Evolutionary conservation across 116 monocot species (phyloP).

Genomic region (Papilionanthe hybrid): DNA sequence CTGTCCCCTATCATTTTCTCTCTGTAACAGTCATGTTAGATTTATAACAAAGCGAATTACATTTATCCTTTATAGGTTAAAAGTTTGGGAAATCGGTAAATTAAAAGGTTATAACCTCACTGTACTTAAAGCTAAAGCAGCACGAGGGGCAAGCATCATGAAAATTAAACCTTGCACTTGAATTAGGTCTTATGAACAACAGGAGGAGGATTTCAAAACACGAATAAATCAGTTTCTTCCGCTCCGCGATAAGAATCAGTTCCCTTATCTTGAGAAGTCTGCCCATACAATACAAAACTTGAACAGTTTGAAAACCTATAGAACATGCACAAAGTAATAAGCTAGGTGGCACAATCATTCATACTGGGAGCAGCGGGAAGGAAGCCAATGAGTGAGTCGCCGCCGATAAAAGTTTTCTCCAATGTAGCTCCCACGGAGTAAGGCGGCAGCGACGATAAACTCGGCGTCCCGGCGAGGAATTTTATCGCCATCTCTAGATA

Average conservation of each 20-base stretch:
- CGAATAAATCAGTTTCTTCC: too few relatives aligned
- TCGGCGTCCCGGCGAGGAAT: background rate
- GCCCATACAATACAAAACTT: background rate
- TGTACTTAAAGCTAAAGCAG: too few relatives aligned
- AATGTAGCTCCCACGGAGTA: background rate
- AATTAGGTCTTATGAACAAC: background rate
- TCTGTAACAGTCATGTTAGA: too few relatives aligned
- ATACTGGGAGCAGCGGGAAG: conserved; percentile 13
- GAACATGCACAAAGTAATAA: background rate
- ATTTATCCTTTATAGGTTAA: too few relatives aligned
- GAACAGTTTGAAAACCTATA: background rate
- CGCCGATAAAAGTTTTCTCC: conserved; percentile 27
- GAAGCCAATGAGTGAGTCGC: conserved; percentile 14
- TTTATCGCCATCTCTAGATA: conserved; percentile 11
- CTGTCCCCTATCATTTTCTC: too few relatives aligned
- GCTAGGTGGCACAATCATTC: background rate
- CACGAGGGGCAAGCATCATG: too few relatives aligned
- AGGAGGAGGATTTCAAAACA: background rate
- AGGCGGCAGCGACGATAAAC: conserved; percentile 10
- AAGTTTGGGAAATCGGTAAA: too few relatives aligned
- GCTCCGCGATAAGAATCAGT: background rate
- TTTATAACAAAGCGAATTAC: too few relatives aligned
- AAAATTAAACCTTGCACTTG: background rate
- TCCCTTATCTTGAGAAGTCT: background rate
- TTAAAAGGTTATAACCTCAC: too few relatives aligned